These are phyloP conservation scores for Sporothrix inflata DNA, from an alignment of 2,329 filamentous ascomycete genomes.

Conservation along the genomic window DNA sequence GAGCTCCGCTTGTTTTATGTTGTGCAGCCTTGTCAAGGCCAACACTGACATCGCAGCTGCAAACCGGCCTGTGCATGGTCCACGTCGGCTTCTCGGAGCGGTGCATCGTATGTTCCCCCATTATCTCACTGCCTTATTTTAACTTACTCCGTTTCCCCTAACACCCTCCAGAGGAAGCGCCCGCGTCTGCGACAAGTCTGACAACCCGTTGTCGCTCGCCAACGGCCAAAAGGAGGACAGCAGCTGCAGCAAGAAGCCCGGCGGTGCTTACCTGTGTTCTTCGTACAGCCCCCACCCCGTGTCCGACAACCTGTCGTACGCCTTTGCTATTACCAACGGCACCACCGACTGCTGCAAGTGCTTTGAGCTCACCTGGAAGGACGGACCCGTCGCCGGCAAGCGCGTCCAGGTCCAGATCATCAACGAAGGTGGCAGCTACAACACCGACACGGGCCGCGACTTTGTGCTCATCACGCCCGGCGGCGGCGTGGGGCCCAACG, in stretches of 20 bases:
- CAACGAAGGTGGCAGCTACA: slow-evolving; percentile 33
- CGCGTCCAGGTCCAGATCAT: slow-evolving; percentile 34
- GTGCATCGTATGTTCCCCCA: slow-evolving; percentile 28
- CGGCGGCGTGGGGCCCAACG: slow-evolving; percentile 30
- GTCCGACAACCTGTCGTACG: slow-evolving; percentile 30
- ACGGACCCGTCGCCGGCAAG: slow-evolving; percentile 33
- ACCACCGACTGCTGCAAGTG: slow-evolving; percentile 36
- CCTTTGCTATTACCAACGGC: slow-evolving; percentile 34
- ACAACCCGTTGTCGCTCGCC: slow-evolving; percentile 30
- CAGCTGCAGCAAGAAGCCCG: slow-evolving; percentile 28
- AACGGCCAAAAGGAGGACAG: slow-evolving; percentile 25
- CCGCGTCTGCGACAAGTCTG: slow-evolving; percentile 34
- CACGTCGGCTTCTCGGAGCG: slow-evolving; percentile 26
- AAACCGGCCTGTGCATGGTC: slow-evolving; percentile 36
- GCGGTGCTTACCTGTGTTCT: slow-evolving; percentile 34
- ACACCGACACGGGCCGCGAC: slow-evolving; percentile 27
- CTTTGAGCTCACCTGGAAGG: slow-evolving; percentile 34
- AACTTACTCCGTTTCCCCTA: background rate
- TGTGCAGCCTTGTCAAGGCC: background rate
- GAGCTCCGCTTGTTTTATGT: no score
- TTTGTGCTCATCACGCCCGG: slow-evolving; percentile 31
- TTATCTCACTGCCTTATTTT: background rate
- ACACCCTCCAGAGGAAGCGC: slow-evolving; percentile 30
- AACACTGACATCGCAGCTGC: slow-evolving; percentile 28
- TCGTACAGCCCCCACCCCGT: slow-evolving; percentile 33